phyloP scores from a whole-genome alignment of 2,329 filamentous ascomycete species.

The Trichothecium roseum region DNA sequence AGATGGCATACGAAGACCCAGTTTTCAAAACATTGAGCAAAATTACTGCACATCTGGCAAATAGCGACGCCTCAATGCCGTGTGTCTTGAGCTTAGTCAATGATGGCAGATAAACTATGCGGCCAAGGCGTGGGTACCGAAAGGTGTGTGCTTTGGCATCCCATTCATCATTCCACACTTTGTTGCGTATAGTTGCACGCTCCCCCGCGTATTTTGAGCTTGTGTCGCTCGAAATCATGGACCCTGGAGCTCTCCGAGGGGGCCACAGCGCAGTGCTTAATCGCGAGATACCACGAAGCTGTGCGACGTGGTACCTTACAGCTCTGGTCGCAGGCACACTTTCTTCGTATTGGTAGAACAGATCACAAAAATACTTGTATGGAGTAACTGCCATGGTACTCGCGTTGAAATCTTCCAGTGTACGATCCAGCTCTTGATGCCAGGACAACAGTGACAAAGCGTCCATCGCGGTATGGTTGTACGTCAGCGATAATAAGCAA shows the following conservation, averaged over 20 bases:
- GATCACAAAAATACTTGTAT: slow-evolving; percentile 20
- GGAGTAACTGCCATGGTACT: slow-evolving; percentile 13
- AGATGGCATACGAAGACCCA: slow-evolving; percentile 17
- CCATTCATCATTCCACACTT: slow-evolving; percentile 20
- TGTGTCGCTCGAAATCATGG: slow-evolving; percentile 21
- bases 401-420: slow-evolving; percentile 12
- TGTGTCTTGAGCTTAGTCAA: slow-evolving; percentile 12
- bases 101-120: slow-evolving; percentile 15
- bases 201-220: slow-evolving; percentile 8
- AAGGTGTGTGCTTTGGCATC: slow-evolving; percentile 12
- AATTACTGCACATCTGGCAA: slow-evolving; percentile 19
- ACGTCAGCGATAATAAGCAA: slow-evolving; percentile 16
- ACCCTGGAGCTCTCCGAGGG: slow-evolving; percentile 18
- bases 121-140: slow-evolving; percentile 18
- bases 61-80: slow-evolving; percentile 15
- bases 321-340: slow-evolving; percentile 15
- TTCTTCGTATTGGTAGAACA: slow-evolving; percentile 18
- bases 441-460: slow-evolving; percentile 20
- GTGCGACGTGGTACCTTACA: slow-evolving; percentile 17
- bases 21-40: slow-evolving; percentile 24
- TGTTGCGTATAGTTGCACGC: slow-evolving; percentile 11
- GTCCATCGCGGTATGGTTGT: slow-evolving; percentile 25
- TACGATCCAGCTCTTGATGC: slow-evolving; percentile 20
- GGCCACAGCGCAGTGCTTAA: slow-evolving; percentile 21
- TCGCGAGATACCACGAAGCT: slow-evolving; percentile 23